phyloP scores from a whole-genome alignment of 169 alveolate species.

The Eimeria sp. region DNA sequence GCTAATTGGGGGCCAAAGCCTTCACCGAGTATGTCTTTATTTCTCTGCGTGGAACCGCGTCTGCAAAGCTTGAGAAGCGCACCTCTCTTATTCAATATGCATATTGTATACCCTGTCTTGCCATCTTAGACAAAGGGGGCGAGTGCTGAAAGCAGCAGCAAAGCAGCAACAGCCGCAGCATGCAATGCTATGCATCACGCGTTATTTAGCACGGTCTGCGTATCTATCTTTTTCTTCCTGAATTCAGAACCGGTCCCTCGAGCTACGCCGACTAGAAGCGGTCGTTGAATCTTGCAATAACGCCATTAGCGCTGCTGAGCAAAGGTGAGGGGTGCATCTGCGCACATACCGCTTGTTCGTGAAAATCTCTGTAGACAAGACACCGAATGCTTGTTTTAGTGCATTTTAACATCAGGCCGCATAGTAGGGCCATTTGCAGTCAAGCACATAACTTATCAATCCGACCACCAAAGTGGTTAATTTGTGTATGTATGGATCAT shows the following conservation, averaged over 20 bases:
- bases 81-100: not conserved
- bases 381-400: not conserved
- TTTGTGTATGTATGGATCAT: not conserved
- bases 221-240: not conserved
- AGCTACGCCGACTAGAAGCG: conserved; percentile 56
- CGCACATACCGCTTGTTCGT: not conserved
- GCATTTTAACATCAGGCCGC: not conserved
- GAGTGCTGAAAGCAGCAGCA: not conserved
- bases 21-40: conserved; percentile 1
- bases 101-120: not conserved
- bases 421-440: not conserved
- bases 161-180: not conserved
- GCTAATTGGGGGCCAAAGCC: conserved; percentile 23
- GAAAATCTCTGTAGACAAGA: not conserved
- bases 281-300: conserved; percentile 29
- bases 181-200: not conserved
- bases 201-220: not conserved
- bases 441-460: not conserved
- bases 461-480: not conserved
- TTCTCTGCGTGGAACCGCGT: not conserved
- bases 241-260: conserved; percentile 52
- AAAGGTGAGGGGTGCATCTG: not conserved
- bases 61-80: not conserved
- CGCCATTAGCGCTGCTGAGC: conserved; percentile 47
- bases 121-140: not conserved